phyloP scores from a whole-genome alignment of 257 asterid species.

The Ocimum tenuiflorum region DNA sequence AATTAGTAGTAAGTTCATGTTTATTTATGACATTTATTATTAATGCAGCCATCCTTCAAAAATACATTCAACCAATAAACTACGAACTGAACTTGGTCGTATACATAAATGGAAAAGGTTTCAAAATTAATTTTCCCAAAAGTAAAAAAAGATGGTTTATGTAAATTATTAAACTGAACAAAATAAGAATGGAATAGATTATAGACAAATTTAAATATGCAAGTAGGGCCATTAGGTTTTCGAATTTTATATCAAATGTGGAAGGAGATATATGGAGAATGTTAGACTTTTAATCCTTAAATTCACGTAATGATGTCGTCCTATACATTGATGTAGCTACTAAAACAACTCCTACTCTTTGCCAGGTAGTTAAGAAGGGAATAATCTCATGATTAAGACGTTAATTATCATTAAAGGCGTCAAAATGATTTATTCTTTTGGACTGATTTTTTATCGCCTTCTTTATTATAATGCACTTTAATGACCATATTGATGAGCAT shows the following conservation, averaged over 20 bases:
- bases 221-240: slow-evolving; percentile 8
- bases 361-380: slow-evolving; percentile 31
- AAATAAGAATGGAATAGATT: not conserved
- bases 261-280: no score
- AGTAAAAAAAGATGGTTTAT: no score
- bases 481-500: slow-evolving; percentile 37
- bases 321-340: no score
- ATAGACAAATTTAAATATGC: slow-evolving; percentile 14
- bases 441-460: not conserved
- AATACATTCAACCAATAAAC: no score
- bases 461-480: slow-evolving; percentile 8
- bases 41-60: no score
- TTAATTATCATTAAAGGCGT: slow-evolving; percentile 25
- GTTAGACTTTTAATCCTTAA: slow-evolving; percentile 25
- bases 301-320: no score
- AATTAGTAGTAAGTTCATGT: no score
- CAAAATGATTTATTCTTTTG: slow-evolving; percentile 8
- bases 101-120: no score
- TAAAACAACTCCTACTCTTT: not conserved
- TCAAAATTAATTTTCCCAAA: no score
- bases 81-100: no score
- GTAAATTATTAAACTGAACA: no score
- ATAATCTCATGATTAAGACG: slow-evolving; percentile 37
- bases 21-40: no score
- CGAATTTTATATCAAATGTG: slow-evolving; percentile 9